These are phyloP conservation scores for Sarcocystis neurona DNA, from an alignment of 169 alveolate genomes.

Conservation along the genomic window DNA sequence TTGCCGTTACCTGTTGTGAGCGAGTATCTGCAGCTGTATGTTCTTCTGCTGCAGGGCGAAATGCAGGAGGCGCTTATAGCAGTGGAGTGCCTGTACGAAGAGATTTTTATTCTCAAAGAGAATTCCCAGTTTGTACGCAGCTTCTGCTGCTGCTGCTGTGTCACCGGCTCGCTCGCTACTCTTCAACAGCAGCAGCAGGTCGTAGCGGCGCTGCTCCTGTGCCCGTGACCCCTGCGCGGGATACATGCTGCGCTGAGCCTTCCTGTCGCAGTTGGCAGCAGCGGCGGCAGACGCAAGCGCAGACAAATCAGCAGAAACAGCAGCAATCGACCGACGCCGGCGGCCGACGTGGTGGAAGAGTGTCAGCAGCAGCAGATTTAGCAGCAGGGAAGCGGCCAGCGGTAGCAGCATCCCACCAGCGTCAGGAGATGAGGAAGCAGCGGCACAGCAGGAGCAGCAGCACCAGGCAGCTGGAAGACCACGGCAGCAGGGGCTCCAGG, in stretches of 20 bases:
- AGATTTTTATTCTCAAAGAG: neutral
- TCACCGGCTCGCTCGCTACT: neutral
- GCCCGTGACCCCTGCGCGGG: conserved; percentile 10
- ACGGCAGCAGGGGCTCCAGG: too few relatives aligned
- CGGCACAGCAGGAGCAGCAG: too few relatives aligned
- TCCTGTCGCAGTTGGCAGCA: neutral
- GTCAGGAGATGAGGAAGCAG: too few relatives aligned
- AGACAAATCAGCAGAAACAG: neutral
- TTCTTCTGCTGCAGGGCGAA: neutral
- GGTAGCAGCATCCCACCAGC: too few relatives aligned
- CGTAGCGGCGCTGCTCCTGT: conserved; percentile 10
- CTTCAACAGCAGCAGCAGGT: neutral
- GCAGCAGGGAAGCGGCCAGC: too few relatives aligned
- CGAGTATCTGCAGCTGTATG: neutral
- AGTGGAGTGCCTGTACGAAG: neutral
- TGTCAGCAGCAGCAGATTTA: too few relatives aligned
- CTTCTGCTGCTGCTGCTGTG: neutral
- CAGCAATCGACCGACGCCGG: too few relatives aligned
- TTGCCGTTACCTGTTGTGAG: neutral
- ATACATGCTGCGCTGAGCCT: neutral
- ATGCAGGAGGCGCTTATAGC: neutral
- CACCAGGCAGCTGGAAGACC: too few relatives aligned
- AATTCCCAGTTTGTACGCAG: neutral
- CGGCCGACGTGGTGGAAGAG: too few relatives aligned
- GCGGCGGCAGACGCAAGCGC: too few relatives aligned